Evolutionary conservation across 2,329 filamentous ascomycete genomes (phyloP).

Genomic region (Ceratocystis smalleyi): DNA sequence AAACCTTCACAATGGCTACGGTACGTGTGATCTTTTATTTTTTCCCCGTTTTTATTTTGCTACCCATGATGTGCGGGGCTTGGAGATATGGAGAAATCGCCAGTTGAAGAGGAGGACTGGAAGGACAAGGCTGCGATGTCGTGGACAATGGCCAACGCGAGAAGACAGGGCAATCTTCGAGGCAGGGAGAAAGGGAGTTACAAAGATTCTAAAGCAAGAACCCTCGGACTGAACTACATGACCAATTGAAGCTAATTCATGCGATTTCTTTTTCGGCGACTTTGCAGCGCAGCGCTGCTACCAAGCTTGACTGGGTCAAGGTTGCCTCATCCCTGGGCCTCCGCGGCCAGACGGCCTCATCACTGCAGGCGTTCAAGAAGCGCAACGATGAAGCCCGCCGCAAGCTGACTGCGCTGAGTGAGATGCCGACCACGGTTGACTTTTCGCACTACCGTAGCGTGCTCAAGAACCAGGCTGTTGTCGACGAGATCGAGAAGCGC

Average conservation of each 20-base stretch:
- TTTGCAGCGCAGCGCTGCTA: constrained; percentile 80
- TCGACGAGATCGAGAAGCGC: constrained; percentile 95
- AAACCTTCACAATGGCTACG: constrained; percentile 49
- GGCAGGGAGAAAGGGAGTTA: no score
- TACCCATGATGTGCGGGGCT: not conserved
- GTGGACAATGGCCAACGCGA: no score
- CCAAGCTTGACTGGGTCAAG: constrained; percentile 99
- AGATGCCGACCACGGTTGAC: constrained; percentile 76
- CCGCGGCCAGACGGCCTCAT: constrained; percentile 79
- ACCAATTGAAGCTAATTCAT: constrained; percentile 1
- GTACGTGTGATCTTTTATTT: constrained; percentile 34
- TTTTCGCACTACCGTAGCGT: constrained; percentile 81
- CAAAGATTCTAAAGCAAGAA: no score
- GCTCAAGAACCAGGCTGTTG: constrained; percentile 89
- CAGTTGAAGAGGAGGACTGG: no score
- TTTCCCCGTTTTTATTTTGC: not conserved
- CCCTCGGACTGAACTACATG: not conserved
- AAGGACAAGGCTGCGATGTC: no score
- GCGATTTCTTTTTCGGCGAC: constrained; percentile 7
- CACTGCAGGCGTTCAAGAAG: constrained; percentile 96
- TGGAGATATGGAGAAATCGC: no score
- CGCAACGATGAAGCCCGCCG: constrained; percentile 97
- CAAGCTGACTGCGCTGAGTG: constrained; percentile 69
- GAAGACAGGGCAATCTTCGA: no score
- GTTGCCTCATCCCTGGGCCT: constrained; percentile 88